These are phyloP conservation scores for Emericellopsis atlantica DNA, from an alignment of 2,329 filamentous ascomycete species.

Conservation along the genomic window DNA sequence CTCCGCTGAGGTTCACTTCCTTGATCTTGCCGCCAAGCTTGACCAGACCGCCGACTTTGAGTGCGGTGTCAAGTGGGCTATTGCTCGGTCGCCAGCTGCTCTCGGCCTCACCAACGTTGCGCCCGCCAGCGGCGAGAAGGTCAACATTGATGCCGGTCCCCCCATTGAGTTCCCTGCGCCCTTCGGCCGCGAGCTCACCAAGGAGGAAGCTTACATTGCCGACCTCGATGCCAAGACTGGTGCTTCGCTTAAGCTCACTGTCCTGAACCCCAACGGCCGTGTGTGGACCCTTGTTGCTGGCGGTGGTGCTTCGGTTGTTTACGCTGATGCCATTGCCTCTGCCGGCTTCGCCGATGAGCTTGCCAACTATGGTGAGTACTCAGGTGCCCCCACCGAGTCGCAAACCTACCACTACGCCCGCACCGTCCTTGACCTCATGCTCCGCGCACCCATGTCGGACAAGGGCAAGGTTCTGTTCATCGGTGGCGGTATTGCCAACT, in stretches of 20 bases:
- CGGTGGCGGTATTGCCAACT: conserved; percentile 99
- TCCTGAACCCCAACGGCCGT: conserved; percentile 81
- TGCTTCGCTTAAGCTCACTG: conserved; percentile 95
- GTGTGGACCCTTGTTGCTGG: conserved; percentile 98
- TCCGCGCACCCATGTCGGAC: conserved; percentile 70
- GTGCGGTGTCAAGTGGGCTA: conserved; percentile 97
- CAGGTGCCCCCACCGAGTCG: conserved; percentile 93
- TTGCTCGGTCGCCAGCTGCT: conserved; percentile 81
- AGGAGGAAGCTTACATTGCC: conserved; percentile 98
- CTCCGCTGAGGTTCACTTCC: conserved; percentile 91
- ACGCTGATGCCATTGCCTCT: conserved; percentile 96
- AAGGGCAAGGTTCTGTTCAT: conserved; percentile 99
- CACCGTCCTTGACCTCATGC: conserved; percentile 94
- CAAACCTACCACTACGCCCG: conserved; percentile 99
- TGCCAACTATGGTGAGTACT: conserved; percentile 99
- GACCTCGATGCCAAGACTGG: conserved; percentile 99
- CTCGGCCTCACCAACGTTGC: conserved; percentile 66
- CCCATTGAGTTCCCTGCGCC: conserved; percentile 99
- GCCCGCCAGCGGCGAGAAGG: conserved; percentile 53
- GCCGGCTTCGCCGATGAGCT: conserved; percentile 91
- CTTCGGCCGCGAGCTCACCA: conserved; percentile 95
- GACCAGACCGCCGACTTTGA: conserved; percentile 99
- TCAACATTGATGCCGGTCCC: conserved; percentile 90
- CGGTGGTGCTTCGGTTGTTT: conserved; percentile 98
- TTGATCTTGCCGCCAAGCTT: conserved; percentile 95